phyloP scores from a whole-genome alignment of 1,284 basidiomycete genomes.

The Amylostereum areolatum region DNA sequence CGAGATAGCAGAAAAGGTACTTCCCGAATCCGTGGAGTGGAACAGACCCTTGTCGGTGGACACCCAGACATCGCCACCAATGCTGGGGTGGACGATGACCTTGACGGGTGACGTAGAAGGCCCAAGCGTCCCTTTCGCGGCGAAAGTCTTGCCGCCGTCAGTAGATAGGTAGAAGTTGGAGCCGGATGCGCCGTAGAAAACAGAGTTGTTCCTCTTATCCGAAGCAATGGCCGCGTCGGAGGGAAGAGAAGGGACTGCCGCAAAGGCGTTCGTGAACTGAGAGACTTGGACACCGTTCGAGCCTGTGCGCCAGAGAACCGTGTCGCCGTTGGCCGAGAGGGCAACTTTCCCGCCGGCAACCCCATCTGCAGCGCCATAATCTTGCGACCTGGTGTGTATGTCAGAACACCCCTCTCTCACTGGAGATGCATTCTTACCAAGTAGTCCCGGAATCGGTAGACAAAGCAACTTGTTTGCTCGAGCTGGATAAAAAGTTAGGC shows the following conservation, averaged over 20 bases:
- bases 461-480: slow-evolving; percentile 49
- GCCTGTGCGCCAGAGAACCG: slow-evolving; percentile 52
- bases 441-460: slow-evolving; percentile 48
- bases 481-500: background rate
- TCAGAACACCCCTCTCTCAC: background rate
- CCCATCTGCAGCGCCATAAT: slow-evolving; percentile 47
- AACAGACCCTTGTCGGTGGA: slow-evolving; percentile 56
- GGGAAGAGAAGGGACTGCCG: slow-evolving; percentile 43
- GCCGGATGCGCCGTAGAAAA: slow-evolving; percentile 53
- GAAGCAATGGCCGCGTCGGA: slow-evolving; percentile 49
- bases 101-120: slow-evolving; percentile 42
- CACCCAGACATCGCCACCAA: slow-evolving; percentile 55
- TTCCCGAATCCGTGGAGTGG: slow-evolving; percentile 51
- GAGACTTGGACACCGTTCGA: slow-evolving; percentile 46
- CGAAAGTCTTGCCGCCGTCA: slow-evolving; percentile 49
- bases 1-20: slow-evolving; percentile 41
- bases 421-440: slow-evolving; percentile 28
- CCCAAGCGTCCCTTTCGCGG: slow-evolving; percentile 35
- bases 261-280: slow-evolving; percentile 42
- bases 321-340: slow-evolving; percentile 49
- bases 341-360: slow-evolving; percentile 51
- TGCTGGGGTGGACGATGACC: slow-evolving; percentile 45
- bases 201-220: slow-evolving; percentile 49
- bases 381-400: slow-evolving; percentile 27
- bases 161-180: slow-evolving; percentile 53